phyloP scores from a whole-genome alignment of 306 rosid genomes.

The Cucurbita moschata region DNA sequence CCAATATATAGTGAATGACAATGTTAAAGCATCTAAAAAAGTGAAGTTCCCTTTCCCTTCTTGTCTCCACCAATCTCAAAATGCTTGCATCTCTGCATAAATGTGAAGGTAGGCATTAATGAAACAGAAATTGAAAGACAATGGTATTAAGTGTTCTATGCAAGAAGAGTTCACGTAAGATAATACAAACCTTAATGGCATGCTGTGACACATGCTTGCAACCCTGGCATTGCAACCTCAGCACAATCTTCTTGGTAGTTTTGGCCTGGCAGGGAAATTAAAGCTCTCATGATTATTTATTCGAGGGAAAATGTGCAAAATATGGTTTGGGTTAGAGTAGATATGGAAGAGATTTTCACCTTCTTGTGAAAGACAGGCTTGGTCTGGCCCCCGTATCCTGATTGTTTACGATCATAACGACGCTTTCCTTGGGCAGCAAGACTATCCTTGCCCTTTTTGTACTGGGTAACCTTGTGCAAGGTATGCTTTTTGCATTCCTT shows the following conservation, averaged over 20 bases:
- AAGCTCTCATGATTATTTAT: not conserved
- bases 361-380: slow-evolving; percentile 31
- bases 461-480: slow-evolving; percentile 39
- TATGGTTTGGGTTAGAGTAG: not conserved
- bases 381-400: slow-evolving; percentile 40
- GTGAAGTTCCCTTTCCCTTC: slow-evolving; percentile 31
- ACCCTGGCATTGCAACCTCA: slow-evolving; percentile 39
- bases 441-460: slow-evolving; percentile 33
- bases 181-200: slow-evolving; percentile 22
- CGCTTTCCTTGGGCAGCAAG: slow-evolving; percentile 39
- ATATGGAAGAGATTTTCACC: not conserved
- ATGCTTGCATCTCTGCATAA: slow-evolving; percentile 32
- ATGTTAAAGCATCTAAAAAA: slow-evolving; percentile 12
- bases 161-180: not conserved
- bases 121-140: too few relatives aligned
- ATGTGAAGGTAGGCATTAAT: not conserved
- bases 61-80: slow-evolving; percentile 32
- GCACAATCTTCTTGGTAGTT: slow-evolving; percentile 34
- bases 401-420: slow-evolving; percentile 41
- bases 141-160: too few relatives aligned
- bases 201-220: slow-evolving; percentile 38
- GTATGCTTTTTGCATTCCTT: slow-evolving; percentile 42
- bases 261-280: slow-evolving; percentile 19
- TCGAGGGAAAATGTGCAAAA: not conserved
- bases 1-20: not conserved